Conservation (phyloP, 257 asterid species). For the Datura wrightii region DNA sequence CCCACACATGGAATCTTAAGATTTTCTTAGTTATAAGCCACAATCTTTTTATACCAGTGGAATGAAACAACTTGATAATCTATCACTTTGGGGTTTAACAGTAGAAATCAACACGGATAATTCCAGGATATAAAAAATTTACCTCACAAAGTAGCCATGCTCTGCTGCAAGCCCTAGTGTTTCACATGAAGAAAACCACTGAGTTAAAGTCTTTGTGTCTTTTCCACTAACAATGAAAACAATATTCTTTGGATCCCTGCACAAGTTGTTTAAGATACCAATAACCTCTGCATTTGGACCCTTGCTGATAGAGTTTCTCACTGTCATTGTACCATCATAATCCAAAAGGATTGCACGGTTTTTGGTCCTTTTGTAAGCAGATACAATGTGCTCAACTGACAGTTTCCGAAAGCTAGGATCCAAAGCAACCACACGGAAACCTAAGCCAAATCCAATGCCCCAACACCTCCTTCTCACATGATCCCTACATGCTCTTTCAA, state of each 20-base stretch:
- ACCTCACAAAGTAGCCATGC: conserved; percentile 83
- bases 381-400: conserved; percentile 84
- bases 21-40: not conserved
- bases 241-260: conserved; percentile 66
- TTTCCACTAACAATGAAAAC: conserved; percentile 84
- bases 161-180: conserved; percentile 78
- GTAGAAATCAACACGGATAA: not conserved
- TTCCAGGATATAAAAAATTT: conserved; percentile 1
- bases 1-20: not conserved
- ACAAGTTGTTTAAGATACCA: conserved; percentile 61
- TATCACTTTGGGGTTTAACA: not conserved
- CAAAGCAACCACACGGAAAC: conserved; percentile 82
- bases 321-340: conserved; percentile 74
- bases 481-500: conserved; percentile 80
- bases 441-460: conserved; percentile 90
- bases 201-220: conserved; percentile 57
- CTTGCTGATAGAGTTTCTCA: conserved; percentile 51
- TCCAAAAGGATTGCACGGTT: conserved; percentile 83
- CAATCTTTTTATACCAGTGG: not conserved
- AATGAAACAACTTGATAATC: not conserved
- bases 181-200: conserved; percentile 73
- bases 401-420: conserved; percentile 86
- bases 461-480: conserved; percentile 82
- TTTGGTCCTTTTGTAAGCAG: conserved; percentile 79
- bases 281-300: conserved; percentile 67